A percentile compares a stretch with the other conserved stretches of the same genome.
These are phyloP conservation scores for Talaromyces sp. DNA, from an alignment of 2,329 filamentous ascomycete genomes.

Conservation along the genomic window DNA sequence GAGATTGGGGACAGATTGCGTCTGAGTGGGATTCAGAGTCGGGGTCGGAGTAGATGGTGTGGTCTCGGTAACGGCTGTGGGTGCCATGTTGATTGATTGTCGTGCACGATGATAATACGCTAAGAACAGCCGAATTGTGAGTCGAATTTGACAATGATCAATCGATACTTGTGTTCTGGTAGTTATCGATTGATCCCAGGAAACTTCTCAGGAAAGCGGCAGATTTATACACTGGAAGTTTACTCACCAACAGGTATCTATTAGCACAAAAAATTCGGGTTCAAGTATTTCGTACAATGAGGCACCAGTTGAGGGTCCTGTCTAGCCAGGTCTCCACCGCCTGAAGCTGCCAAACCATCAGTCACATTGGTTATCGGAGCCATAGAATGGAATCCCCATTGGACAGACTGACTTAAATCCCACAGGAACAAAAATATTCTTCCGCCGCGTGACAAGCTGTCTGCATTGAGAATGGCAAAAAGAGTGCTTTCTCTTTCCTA, in stretches of 20 bases:
- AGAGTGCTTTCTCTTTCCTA: not conserved
- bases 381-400: not conserved
- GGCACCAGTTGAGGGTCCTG: too few relatives aligned
- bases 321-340: too few relatives aligned
- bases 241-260: not conserved
- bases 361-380: not conserved
- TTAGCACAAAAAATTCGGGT: not conserved
- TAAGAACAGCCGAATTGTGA: not conserved
- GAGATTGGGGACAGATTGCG: constrained; percentile 24
- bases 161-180: not conserved
- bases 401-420: not conserved
- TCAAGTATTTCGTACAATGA: not conserved
- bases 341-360: not conserved
- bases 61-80: not conserved
- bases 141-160: too few relatives aligned
- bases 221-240: not conserved
- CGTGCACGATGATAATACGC: not conserved
- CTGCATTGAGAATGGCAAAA: not conserved
- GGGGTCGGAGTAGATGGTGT: not conserved
- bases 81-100: not conserved
- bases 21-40: not conserved
- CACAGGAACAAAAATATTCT: not conserved
- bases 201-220: not conserved
- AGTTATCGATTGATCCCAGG: not conserved
- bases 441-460: not conserved